These are phyloP conservation scores for Crithidia acanthocephali DNA, from an alignment of 208 protist genomes.

Conservation along the genomic window DNA sequence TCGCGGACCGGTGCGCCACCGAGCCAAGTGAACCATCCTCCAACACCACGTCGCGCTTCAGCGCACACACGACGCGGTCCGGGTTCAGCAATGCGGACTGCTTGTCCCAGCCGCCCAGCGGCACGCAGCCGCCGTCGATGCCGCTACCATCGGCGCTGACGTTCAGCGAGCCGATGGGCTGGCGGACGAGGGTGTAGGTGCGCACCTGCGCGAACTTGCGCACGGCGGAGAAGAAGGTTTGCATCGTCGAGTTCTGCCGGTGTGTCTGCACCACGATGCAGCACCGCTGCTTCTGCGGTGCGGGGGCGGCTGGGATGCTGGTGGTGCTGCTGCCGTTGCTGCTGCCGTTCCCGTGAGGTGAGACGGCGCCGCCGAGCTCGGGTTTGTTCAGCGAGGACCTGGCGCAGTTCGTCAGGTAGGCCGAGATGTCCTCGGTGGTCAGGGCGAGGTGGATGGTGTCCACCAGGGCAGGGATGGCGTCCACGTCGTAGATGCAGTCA, in stretches of 20 bases:
- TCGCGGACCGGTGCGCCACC: constrained; percentile 2
- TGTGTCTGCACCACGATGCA: constrained; percentile 87
- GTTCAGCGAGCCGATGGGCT: constrained; percentile 28
- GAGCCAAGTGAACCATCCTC: constrained; percentile 44
- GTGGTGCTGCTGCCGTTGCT: constrained; percentile 13
- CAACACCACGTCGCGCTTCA: constrained; percentile 44
- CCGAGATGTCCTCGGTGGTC: constrained; percentile 12
- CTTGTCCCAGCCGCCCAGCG: constrained; percentile 34
- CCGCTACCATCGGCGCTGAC: constrained; percentile 36
- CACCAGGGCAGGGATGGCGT: constrained; percentile 61
- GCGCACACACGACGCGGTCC: constrained; percentile 42
- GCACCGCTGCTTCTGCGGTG: constrained; percentile 25
- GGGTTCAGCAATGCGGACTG: constrained; percentile 17
- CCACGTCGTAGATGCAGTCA: constrained; percentile 85
- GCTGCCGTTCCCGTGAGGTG: background rate
- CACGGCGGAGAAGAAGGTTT: constrained; percentile 71
- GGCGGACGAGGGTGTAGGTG: constrained; percentile 48
- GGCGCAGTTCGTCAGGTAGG: background rate
- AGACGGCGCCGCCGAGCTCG: background rate
- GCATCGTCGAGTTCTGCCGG: constrained; percentile 78
- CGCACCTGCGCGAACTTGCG: constrained; percentile 42
- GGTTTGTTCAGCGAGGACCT: background rate
- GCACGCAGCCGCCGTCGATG: constrained; percentile 37
- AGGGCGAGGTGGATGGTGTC: constrained; percentile 51
- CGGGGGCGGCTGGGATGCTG: background rate